phyloP scores from a whole-genome alignment of 768 basidiomycete species.

The Termitomyces sp. region DNA sequence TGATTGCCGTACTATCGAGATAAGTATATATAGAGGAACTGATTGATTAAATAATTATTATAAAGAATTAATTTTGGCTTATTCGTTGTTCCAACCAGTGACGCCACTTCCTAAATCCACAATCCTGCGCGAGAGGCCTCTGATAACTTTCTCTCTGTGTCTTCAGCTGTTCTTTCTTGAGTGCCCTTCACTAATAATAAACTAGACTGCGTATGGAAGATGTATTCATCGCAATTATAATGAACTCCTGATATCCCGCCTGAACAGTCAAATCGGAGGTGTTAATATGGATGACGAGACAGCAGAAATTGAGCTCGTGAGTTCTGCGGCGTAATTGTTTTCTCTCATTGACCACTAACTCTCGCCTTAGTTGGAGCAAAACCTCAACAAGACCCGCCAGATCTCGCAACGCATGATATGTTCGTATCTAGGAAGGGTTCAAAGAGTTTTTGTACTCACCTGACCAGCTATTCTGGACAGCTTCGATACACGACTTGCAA shows the following conservation, averaged over 20 bases:
- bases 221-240: not conserved
- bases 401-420: conserved; percentile 86
- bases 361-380: conserved; percentile 79
- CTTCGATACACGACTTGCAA: conserved; percentile 78
- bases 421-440: conserved; percentile 31
- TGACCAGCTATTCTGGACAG: conserved; percentile 74
- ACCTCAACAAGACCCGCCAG: conserved; percentile 80
- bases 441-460: conserved; percentile 21
- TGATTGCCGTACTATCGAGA: too few relatives aligned
- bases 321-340: not conserved
- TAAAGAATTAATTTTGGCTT: too few relatives aligned
- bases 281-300: conserved; percentile 57
- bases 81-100: too few relatives aligned
- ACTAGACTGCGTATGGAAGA: not conserved
- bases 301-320: conserved; percentile 72
- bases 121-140: not conserved
- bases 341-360: not conserved
- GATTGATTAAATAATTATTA: not conserved
- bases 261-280: not conserved
- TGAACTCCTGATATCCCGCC: not conserved
- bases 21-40: not conserved
- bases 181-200: not conserved
- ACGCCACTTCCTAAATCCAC: not conserved
- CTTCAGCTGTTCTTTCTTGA: not conserved
- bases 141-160: not conserved